Conservation (phyloP, 2,329 filamentous ascomycete species). For the Xylaria sp. region DNA sequence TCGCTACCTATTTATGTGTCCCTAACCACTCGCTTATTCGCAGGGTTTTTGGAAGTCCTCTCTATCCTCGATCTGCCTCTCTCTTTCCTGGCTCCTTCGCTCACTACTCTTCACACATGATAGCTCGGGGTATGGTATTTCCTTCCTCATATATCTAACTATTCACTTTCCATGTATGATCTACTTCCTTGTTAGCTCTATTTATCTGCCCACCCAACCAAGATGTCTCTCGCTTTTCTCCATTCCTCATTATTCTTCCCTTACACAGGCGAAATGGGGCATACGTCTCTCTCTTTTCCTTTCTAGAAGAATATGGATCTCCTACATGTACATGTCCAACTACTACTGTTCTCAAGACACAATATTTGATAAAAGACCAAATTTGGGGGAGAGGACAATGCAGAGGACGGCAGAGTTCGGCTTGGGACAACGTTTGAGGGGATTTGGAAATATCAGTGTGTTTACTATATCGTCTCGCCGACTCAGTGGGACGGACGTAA, state of each 20-base stretch:
- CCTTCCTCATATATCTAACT: neutral
- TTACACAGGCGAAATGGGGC: slow-evolving; percentile 5
- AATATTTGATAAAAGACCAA: neutral
- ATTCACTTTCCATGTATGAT: too few relatives aligned
- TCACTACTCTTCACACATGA: neutral
- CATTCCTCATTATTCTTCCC: neutral
- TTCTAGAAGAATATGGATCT: neutral
- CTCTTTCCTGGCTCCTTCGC: neutral
- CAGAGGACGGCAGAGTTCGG: neutral
- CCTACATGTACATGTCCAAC: slow-evolving; percentile 4
- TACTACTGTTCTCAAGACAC: neutral
- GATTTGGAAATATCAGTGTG: slow-evolving; percentile 1
- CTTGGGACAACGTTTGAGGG: neutral
- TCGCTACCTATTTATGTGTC: neutral
- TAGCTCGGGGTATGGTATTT: neutral
- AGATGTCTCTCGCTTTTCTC: neutral
- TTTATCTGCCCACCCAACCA: neutral
- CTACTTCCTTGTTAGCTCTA: neutral
- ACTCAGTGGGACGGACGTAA: neutral
- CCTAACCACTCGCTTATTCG: neutral
- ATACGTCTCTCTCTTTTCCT: neutral
- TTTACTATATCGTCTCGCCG: neutral
- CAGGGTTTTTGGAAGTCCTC: neutral
- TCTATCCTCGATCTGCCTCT: neutral
- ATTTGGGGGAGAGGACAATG: neutral